These are phyloP conservation scores for Phytophthora lateralis DNA, from an alignment of 352 stramenopile genomes.

Conservation along the genomic window DNA sequence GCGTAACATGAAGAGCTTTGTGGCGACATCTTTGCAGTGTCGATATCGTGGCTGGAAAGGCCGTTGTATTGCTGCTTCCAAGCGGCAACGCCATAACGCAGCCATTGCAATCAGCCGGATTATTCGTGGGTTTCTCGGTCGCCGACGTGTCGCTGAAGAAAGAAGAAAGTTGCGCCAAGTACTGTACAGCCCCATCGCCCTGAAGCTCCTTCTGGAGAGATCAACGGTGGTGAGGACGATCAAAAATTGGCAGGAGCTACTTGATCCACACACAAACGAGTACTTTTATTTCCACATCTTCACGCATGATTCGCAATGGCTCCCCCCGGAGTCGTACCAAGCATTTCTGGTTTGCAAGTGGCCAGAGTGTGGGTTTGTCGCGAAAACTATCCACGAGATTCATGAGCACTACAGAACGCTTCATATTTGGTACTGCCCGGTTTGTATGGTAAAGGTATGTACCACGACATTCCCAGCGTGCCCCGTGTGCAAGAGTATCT, in stretches of 20 bases:
- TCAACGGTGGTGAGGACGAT: slow-evolving; percentile 68
- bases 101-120: slow-evolving; percentile 64
- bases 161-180: slow-evolving; percentile 60
- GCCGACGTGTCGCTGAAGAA: slow-evolving; percentile 48
- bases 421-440: slow-evolving; percentile 82
- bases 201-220: slow-evolving; percentile 71
- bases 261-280: slow-evolving; percentile 84
- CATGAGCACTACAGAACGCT: slow-evolving; percentile 71
- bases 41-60: slow-evolving; percentile 68
- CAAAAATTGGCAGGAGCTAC: slow-evolving; percentile 75
- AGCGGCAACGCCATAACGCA: slow-evolving; percentile 45
- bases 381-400: slow-evolving; percentile 66
- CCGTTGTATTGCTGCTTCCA: slow-evolving; percentile 38
- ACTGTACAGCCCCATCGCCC: slow-evolving; percentile 63
- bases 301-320: slow-evolving; percentile 82
- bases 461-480: slow-evolving; percentile 72
- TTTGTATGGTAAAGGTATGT: slow-evolving; percentile 71
- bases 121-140: slow-evolving; percentile 59
- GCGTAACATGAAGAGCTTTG: slow-evolving; percentile 75
- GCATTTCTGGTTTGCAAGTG: slow-evolving; percentile 74
- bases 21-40: slow-evolving; percentile 72
- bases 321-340: slow-evolving; percentile 61
- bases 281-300: slow-evolving; percentile 88
- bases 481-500: slow-evolving; percentile 65
- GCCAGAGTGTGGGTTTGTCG: slow-evolving; percentile 58